Conservation (phyloP, 176 grass and related monocot species). For the Olyra latifolia region DNA sequence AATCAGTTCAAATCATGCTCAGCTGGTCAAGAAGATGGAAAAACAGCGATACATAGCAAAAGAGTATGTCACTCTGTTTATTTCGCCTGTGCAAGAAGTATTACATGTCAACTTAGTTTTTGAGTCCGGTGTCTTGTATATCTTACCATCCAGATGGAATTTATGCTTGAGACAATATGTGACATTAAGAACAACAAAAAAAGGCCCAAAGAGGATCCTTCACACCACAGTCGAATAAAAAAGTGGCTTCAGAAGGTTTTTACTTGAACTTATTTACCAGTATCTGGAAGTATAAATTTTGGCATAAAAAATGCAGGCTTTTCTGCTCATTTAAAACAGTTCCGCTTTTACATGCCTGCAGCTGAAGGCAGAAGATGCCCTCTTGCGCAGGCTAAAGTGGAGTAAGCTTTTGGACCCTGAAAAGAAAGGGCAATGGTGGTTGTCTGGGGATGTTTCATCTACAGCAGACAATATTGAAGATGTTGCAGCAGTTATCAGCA, state of each 20-base stretch:
- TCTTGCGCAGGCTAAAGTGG: slow-evolving; percentile 83
- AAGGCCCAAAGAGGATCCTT: slow-evolving; percentile 74
- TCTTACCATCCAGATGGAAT: slow-evolving; percentile 74
- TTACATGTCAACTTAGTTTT: slow-evolving; percentile 21
- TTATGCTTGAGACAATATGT: slow-evolving; percentile 94
- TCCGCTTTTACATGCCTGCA: slow-evolving; percentile 34
- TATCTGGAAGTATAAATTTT: slow-evolving; percentile 6
- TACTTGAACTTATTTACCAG: background rate
- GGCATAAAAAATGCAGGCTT: slow-evolving; percentile 9
- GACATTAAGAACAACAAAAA: slow-evolving; percentile 98
- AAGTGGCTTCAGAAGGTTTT: slow-evolving; percentile 96
- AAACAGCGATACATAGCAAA: slow-evolving; percentile 60
- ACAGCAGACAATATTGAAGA: slow-evolving; percentile 51
- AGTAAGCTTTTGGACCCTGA: slow-evolving; percentile 74
- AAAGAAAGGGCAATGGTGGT: slow-evolving; percentile 98
- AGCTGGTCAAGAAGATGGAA: slow-evolving; percentile 42
- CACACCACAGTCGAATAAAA: slow-evolving; percentile 73
- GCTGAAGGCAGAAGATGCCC: slow-evolving; percentile 69
- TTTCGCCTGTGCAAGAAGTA: slow-evolving; percentile 19
- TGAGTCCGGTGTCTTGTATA: slow-evolving; percentile 25
- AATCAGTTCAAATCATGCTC: slow-evolving; percentile 64
- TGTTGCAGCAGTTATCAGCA: slow-evolving; percentile 60
- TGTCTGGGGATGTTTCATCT: slow-evolving; percentile 61
- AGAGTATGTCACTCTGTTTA: slow-evolving; percentile 61
- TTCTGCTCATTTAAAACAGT: slow-evolving; percentile 16